A percentile compares a stretch with the other conserved stretches of the same genome.
Evolutionary conservation across 148 eudicot genomes (phyloP).

Genomic region (Diospyros kaki): DNA sequence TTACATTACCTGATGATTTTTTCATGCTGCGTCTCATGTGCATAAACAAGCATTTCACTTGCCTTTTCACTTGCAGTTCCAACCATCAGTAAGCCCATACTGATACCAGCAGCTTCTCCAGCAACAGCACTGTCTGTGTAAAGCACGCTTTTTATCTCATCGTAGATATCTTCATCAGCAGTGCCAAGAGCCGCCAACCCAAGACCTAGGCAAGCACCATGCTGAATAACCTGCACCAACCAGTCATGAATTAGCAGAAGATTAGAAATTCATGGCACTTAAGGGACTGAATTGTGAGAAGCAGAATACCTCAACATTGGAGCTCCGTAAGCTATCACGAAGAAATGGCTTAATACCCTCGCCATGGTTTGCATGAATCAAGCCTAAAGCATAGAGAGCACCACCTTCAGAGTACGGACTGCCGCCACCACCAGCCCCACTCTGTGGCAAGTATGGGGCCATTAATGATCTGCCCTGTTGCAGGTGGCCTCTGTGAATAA

Average conservation of each 20-base stretch:
- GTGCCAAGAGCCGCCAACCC: conserved; percentile 97
- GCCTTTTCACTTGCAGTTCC: conserved; percentile 99
- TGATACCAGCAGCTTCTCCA: conserved; percentile 98
- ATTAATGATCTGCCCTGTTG: conserved; percentile 94
- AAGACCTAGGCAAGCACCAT: conserved; percentile 94
- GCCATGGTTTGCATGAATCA: conserved; percentile 98
- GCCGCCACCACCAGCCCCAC: conserved; percentile 89
- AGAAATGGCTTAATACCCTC: conserved; percentile 95
- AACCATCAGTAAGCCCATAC: conserved; percentile 96
- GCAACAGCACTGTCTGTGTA: conserved; percentile 98
- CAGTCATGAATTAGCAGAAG: conserved; percentile 2
- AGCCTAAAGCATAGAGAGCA: conserved; percentile 90
- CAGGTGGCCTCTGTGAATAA: conserved; percentile 89
- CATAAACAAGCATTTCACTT: conserved; percentile 94
- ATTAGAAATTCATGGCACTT: not conserved
- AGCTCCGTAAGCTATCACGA: conserved; percentile 78
- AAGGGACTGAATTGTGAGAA: not conserved
- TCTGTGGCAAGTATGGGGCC: conserved; percentile 99
- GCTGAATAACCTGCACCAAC: conserved; percentile 87
- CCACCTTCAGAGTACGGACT: conserved; percentile 99
- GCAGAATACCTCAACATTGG: conserved; percentile 75
- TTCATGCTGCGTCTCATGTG: conserved; percentile 98
- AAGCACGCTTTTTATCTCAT: conserved; percentile 82
- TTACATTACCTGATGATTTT: conserved; percentile 75
- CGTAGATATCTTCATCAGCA: conserved; percentile 88